These are phyloP conservation scores for Podospora anserina DNA, from an alignment of 495 filamentous ascomycete genomes.

Conservation along the genomic window DNA sequence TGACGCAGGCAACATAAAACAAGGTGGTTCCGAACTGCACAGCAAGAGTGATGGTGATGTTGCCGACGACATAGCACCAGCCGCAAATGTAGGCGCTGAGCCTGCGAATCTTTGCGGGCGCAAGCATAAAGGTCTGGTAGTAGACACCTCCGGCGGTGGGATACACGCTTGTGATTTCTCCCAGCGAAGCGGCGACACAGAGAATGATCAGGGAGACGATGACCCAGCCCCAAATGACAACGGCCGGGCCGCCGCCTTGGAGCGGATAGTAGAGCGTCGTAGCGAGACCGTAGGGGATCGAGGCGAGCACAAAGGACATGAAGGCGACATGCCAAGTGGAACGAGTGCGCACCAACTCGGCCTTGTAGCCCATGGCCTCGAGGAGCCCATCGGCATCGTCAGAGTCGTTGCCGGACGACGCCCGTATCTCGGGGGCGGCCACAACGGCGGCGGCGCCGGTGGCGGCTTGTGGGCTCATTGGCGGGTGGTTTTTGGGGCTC, in stretches of 20 bases:
- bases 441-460: not conserved
- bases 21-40: slow-evolving; percentile 64
- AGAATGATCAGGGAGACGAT: slow-evolving; percentile 48
- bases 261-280: slow-evolving; percentile 70
- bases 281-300: slow-evolving; percentile 63
- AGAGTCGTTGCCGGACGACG: slow-evolving; percentile 11
- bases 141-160: slow-evolving; percentile 56
- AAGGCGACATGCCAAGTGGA: slow-evolving; percentile 56
- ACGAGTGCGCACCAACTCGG: slow-evolving; percentile 49
- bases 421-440: slow-evolving; percentile 2
- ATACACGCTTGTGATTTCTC: slow-evolving; percentile 56
- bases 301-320: slow-evolving; percentile 56
- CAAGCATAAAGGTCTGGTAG: slow-evolving; percentile 56
- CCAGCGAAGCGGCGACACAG: slow-evolving; percentile 51
- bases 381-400: slow-evolving; percentile 47
- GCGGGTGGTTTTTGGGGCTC: not conserved
- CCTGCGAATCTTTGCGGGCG: slow-evolving; percentile 38
- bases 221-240: slow-evolving; percentile 64
- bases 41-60: slow-evolving; percentile 66
- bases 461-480: not conserved
- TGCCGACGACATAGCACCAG: slow-evolving; percentile 66
- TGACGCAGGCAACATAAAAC: slow-evolving; percentile 53
- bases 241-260: slow-evolving; percentile 60
- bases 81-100: slow-evolving; percentile 62
- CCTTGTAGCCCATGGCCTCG: slow-evolving; percentile 51